Base-by-base conservation (phyloP, 768 basidiomycete genomes). In the Gymnopilus dilepis region DNA sequence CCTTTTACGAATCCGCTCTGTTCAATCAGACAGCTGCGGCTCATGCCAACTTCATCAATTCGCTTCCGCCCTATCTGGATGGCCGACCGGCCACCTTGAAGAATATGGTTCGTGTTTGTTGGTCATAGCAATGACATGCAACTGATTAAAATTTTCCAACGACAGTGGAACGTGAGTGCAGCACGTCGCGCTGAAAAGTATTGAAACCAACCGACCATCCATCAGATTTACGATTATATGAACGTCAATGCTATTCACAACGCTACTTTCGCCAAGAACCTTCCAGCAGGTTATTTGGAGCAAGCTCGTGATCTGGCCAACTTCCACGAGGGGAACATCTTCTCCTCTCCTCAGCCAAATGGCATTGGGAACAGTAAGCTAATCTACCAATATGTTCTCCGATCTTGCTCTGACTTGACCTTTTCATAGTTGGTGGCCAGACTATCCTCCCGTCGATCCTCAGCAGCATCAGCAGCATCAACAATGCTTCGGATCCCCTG, bases 241-340 rank as follows among this genome's bases (percentile, higher is more conserved):
- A 91, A 90, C 69, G 88, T 92, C 51, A 80, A 89, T 65, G 79
- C 67, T 50, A 87, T 89, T 52, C 89, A 93, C 73, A 86, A 91
- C 59, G 76, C 76, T 24, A 79, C 77, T 0, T 92, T 90, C 63
- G 68, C 76, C 6, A 58, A 74, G 0, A 61, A 58, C 0, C 77
- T 91, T 3, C 86, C 88, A 7, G 34, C 73, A 1, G 78, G 78
- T 0, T 83, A 77, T 64, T 77, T 89, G 17, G 78, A 74, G 6
- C 86, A 85, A 68, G 86, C 82, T 3, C 78, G 84, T 19, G 80
- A 78, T 47, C 80, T 92, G 8, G 90, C 90, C 2, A 84, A 90
- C 73, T 92, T 80, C 78, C 89, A 91, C 69, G 88, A 92, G 74
- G 84, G 88, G 70, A 82, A 80, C 43, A 80, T 91, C 12, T 92